Evolutionary conservation across 2,329 filamentous ascomycete species (phyloP), one percentile per base, ranked within the genome.

Genomic region (Pezicula neosporulosa): DNA sequence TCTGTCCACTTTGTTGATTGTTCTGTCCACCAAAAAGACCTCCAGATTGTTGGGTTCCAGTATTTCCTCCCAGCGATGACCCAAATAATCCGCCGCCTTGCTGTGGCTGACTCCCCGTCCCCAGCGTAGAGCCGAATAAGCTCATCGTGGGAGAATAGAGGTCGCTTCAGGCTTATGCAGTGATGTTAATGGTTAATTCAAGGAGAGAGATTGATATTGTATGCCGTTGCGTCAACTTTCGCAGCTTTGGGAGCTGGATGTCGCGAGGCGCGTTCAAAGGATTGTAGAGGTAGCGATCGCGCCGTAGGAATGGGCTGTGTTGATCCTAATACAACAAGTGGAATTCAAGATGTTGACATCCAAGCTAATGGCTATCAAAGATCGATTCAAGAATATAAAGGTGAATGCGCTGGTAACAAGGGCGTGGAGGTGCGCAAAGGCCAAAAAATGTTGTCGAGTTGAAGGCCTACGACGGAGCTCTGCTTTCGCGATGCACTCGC

Each of bases 1-100:
- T 44, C 27, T 33, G 58, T 62, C 19, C 57, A 56, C 53, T 68
- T 46, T 60, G 60, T 38, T 62, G 59, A 37, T 53, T 62, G 27
- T 52, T 58, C 21, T 57, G 55, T 24, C 48, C 53, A 15, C 56
- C 51, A 51, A 62, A 60, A 3, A 60, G 46, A 27, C 57, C 54
- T 10, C 56, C 61, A 59, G 64, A 56, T 55, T 72, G 67, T 55
- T 69, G 64, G n/a, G 13, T 44, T n/a, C 28, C 49, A 68, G 71
- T 47, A 28, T 44, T 44, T n/a, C 6, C 44, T 43, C 16, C 47
- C 41, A 18, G 39, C 35, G 55, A 52, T 33, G 55, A 52, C 36
- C 58, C 57, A 53, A 63, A 62, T 18, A 63, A 49, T 16, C 57
- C 60, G 36, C 59, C 58, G 18, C 41, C 52, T 50, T 27, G 57